phyloP scores from a whole-genome alignment of 2,329 filamentous ascomycete genomes.

The Colletotrichum sp. region DNA sequence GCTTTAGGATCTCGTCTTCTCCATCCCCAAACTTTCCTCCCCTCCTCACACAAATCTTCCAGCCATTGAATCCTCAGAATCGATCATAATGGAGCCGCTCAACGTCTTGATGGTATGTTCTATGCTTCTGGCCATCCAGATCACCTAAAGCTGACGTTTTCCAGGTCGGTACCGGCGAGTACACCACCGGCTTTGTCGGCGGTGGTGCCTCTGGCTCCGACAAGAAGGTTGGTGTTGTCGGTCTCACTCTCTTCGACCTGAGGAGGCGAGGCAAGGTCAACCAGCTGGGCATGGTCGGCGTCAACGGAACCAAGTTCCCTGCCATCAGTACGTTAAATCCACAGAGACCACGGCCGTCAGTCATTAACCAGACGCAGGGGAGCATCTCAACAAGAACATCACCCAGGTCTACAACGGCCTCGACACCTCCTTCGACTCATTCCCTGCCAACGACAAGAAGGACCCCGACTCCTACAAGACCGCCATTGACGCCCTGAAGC shows the following conservation, averaged over 20 bases:
- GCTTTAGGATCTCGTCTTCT: neutral
- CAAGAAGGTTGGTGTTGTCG: slow-evolving; percentile 96
- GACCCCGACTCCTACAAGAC: slow-evolving; percentile 87
- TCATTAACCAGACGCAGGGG: slow-evolving; percentile 51
- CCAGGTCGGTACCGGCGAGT: slow-evolving; percentile 90
- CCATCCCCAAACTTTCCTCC: neutral
- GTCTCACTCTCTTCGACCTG: slow-evolving; percentile 87
- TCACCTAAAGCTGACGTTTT: slow-evolving; percentile 15
- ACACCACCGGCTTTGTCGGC: slow-evolving; percentile 94
- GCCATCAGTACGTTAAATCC: slow-evolving; percentile 73
- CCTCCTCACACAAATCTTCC: neutral
- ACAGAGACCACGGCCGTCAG: neutral
- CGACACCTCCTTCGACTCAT: slow-evolving; percentile 86
- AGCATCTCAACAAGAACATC: slow-evolving; percentile 89
- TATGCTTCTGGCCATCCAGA: neutral
- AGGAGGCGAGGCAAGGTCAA: slow-evolving; percentile 87
- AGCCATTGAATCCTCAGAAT: slow-evolving; percentile 4
- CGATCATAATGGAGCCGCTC: slow-evolving; percentile 58
- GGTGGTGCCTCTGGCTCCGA: slow-evolving; percentile 84
- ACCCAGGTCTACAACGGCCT: slow-evolving; percentile 85
- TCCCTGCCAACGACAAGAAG: slow-evolving; percentile 72
- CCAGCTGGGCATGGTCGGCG: slow-evolving; percentile 87
- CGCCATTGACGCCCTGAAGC: slow-evolving; percentile 82
- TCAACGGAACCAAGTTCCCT: slow-evolving; percentile 87
- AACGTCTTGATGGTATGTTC: slow-evolving; percentile 72